phyloP scores from a whole-genome alignment of 768 basidiomycete genomes.

The Phlebiopsis gigantea region DNA sequence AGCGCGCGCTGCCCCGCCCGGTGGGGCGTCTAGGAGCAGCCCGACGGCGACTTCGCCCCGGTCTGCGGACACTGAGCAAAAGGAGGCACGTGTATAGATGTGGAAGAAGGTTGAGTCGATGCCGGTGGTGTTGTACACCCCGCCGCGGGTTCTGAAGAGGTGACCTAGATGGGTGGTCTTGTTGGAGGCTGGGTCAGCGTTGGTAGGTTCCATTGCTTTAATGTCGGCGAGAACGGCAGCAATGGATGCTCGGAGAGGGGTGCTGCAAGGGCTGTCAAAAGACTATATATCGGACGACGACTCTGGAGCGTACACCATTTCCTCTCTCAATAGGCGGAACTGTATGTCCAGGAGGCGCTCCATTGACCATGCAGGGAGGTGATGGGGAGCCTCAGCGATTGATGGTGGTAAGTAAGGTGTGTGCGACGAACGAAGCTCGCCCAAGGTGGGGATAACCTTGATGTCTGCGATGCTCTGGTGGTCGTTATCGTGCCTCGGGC shows the following conservation, averaged over 20 bases:
- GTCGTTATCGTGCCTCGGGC: conserved; percentile 51
- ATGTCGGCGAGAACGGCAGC: conserved; percentile 13
- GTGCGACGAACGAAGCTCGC: conserved; percentile 47
- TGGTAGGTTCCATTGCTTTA: conserved; percentile 13
- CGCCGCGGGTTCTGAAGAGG: conserved; percentile 45
- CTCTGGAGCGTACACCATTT: conserved; percentile 48
- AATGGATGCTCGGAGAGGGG: conserved; percentile 18
- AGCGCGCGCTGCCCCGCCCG: conserved; percentile 38
- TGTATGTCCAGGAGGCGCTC: conserved; percentile 65
- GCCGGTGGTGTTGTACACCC: conserved; percentile 43
- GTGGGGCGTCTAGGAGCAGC: conserved; percentile 46
- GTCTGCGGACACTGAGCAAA: conserved; percentile 41
- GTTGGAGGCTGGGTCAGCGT: conserved; percentile 37
- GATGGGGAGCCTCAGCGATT: conserved; percentile 57
- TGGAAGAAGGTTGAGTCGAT: conserved; percentile 55
- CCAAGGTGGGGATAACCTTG: conserved; percentile 61
- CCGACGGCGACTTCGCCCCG: conserved; percentile 44
- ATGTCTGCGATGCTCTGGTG: conserved; percentile 47
- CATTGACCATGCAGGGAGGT: conserved; percentile 50
- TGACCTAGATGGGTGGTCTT: conserved; percentile 31
- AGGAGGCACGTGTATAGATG: conserved; percentile 52
- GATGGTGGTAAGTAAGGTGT: conserved; percentile 60
- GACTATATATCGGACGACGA: background rate
- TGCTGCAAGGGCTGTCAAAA: background rate
- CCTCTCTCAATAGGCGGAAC: conserved; percentile 70